Conservation (phyloP, 495 filamentous ascomycete genomes). For the Lophiostoma macrostomum region DNA sequence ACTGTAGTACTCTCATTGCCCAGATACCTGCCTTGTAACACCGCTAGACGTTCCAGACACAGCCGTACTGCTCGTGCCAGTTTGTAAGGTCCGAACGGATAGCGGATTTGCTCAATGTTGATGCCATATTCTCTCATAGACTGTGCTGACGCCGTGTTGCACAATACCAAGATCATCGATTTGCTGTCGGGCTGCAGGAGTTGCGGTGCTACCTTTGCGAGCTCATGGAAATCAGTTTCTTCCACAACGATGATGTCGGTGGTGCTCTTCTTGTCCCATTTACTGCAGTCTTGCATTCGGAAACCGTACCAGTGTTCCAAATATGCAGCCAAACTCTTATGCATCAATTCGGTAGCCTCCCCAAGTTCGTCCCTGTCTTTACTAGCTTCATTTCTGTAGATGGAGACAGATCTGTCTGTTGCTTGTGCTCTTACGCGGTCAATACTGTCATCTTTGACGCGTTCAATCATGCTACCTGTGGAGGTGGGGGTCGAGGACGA, state of each 20-base stretch:
- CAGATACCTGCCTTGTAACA: no score
- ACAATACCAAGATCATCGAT: not conserved
- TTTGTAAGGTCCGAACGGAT: constrained; percentile 6
- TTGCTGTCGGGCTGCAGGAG: not conserved
- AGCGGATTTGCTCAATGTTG: constrained; percentile 5
- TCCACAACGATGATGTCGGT: not conserved
- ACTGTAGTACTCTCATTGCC: no score
- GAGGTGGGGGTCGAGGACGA: not conserved
- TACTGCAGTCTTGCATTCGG: not conserved
- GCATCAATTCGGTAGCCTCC: not conserved
- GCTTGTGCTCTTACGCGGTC: not conserved
- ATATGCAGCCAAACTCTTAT: not conserved
- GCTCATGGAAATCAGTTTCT: not conserved
- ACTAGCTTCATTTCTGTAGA: not conserved
- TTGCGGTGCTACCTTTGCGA: not conserved
- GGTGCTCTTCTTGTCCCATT: not conserved
- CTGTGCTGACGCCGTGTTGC: not conserved
- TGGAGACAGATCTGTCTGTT: not conserved
- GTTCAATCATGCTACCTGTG: not conserved
- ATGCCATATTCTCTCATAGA: not conserved
- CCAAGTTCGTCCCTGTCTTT: not conserved
- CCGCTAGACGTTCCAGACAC: constrained; percentile 1
- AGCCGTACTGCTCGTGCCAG: constrained; percentile 1
- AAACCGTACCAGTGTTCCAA: constrained; percentile 5
- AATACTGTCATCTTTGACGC: constrained; percentile 3